A percentile compares a stretch with the other conserved stretches of the same genome.
Evolutionary conservation across 371 early-diverging fungal genomes (phyloP).

Genomic region (Mycotypha africana): DNA sequence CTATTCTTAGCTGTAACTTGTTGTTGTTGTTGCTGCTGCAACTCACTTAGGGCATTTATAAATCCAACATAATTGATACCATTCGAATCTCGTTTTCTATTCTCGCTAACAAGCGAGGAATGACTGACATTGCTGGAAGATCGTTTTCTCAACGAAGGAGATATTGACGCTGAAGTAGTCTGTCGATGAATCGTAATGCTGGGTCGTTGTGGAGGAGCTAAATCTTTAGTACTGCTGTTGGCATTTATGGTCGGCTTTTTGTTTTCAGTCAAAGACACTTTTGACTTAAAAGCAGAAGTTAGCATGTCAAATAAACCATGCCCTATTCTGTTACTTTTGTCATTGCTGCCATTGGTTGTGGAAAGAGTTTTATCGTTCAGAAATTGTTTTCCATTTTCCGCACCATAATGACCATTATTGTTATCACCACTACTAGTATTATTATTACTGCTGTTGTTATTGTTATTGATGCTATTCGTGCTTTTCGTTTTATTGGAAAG

Average conservation of each 20-base stretch:
- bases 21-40: conserved; percentile 1
- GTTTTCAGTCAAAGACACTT: background rate
- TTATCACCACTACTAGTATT: too few species aligned
- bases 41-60: conserved; percentile 1
- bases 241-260: background rate
- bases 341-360: too few species aligned
- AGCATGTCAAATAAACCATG: background rate
- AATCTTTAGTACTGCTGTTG: background rate
- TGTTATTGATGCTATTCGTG: too few species aligned
- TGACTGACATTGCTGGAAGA: conserved; percentile 7
- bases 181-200: too few species aligned
- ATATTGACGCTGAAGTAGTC: too few species aligned
- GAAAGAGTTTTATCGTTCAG: too few species aligned
- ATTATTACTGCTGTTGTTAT: too few species aligned
- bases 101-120: background rate
- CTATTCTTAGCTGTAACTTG: too few species aligned
- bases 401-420: too few species aligned
- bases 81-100: conserved; percentile 5
- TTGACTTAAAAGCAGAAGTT: background rate
- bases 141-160: conserved; percentile 3
- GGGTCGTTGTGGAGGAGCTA: background rate
- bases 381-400: too few species aligned
- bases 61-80: conserved; percentile 5
- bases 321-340: too few species aligned
- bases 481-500: too few species aligned